Base-by-base conservation (phyloP, 495 filamentous ascomycete species). In the Choiromyces venosus region DNA sequence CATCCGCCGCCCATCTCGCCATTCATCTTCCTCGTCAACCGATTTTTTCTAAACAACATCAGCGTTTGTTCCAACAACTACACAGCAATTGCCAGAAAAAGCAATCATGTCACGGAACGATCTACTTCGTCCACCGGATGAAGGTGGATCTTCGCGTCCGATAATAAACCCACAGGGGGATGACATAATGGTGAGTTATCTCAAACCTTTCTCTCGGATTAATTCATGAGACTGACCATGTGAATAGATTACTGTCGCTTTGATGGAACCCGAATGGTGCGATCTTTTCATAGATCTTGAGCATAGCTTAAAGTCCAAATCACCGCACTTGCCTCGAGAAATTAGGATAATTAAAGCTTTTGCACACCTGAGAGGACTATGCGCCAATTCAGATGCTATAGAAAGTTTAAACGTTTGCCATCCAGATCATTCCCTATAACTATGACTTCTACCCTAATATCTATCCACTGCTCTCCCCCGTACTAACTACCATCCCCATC, bases 351-450 rank as follows among this genome's bases (percentile, higher is more conserved):
- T 19, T 33, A 77, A 77, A 36, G 21, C 33, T 1, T 77, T 77
- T 69, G 66, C 66, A 7, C 75, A 66, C 10, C 46, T 77, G 0
- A 65, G 74, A 37, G 75, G 66, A 33, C 35, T 77, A 21, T 77
- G 74, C 61, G 39, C 39, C 21, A 64, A 67, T 10, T 33, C 69
- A 19, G 69, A 66, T 61, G 69, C 39, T 10, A 19, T 70, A 38
- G 64, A 56, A 39, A 72, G 73, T 39, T 70, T 77, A 9, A 77
- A 38, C 67, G 75, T 77, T 76, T 68, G 70, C n/a, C 25, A 21
- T 61, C 52, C 52, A 3, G 3, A 61, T 14, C 52, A 61, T 16
- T 33, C 52, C 52, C 0, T 33, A 61, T 33, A 33, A 46, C 19
- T 12, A 61, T 16, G 8, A 1, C 29, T 16, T 29, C 52, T 61